A percentile compares a stretch with the other conserved stretches of the same genome.
phyloP scores from a whole-genome alignment of 225 moss, liverwort and hornwort species.

The Bryum argenteum region DNA sequence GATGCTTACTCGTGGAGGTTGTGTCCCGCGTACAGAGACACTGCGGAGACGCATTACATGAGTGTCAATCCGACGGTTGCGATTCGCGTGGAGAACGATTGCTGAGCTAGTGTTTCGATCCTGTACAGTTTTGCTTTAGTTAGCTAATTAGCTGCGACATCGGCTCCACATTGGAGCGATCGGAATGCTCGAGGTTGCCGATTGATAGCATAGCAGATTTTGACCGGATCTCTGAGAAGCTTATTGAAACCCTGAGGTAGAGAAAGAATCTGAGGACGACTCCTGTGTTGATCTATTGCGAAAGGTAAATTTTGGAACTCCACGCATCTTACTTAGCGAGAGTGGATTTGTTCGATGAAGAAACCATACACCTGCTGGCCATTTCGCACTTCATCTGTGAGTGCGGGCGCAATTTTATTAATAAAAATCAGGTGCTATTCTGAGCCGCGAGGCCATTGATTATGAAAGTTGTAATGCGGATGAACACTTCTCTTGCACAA shows the following conservation, averaged over 20 bases:
- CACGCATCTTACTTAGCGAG: conserved; percentile 18
- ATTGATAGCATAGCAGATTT: conserved; percentile 28
- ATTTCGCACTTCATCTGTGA: conserved; percentile 4
- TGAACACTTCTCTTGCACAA: not conserved
- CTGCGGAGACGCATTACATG: conserved; percentile 29
- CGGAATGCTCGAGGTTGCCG: conserved; percentile 25
- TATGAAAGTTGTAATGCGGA: no score
- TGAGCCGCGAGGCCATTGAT: not conserved
- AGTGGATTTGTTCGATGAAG: conserved; percentile 22
- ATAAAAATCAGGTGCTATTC: not conserved
- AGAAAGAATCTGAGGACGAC: conserved; percentile 9
- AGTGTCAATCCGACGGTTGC: conserved; percentile 28
- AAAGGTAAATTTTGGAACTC: conserved; percentile 6
- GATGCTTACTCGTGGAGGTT: conserved; percentile 30
- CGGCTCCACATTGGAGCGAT: conserved; percentile 39
- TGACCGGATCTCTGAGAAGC: conserved; percentile 20
- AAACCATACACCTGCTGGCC: not conserved
- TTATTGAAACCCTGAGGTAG: conserved; percentile 15
- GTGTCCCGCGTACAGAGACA: conserved; percentile 42
- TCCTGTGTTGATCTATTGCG: conserved; percentile 12
- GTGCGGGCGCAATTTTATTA: not conserved
- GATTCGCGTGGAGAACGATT: conserved; percentile 33
- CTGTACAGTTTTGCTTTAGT: not conserved
- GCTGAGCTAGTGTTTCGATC: conserved; percentile 5
- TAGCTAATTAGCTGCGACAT: conserved; percentile 11